Evolutionary conservation across 2,329 filamentous ascomycete genomes (phyloP), one percentile per base, ranked within the genome.

Genomic region (Colletotrichum melonis): DNA sequence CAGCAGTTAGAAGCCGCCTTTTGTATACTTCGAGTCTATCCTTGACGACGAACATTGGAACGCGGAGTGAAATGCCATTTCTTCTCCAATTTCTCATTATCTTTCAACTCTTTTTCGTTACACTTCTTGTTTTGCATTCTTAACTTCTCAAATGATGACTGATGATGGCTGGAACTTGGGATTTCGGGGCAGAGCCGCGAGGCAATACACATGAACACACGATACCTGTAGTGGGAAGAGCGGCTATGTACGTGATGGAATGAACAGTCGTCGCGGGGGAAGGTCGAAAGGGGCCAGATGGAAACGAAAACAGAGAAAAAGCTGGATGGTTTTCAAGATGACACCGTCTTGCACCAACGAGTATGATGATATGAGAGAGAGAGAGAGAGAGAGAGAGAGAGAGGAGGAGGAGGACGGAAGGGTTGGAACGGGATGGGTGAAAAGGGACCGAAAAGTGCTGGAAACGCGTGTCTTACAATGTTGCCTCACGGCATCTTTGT

Each of bases 401-500:
- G 3, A 42, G 38, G 38, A 42, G 38, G 16, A 42, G 38, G 38
- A 16, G 38, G 38, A 35, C 32, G 42, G 19, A 26, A 11, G 12
- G 30, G 12, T 16, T 11, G 6, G 42, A 26, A 42, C 38, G 16
- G 19, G 42, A 9, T 49, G n/a, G 24, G 46, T 24, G 38, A 46
- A 62, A 49, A 58, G 62, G 52, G 69, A 65, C 52, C 35, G 57
- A 69, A 67, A 70, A 69, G 66, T 65, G 73, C 66, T 67, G 64
- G 68, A 70, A 73, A 72, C 59, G 59, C 58, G 73, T 55, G 63
- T 67, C 66, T 72, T 75, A 75, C 74, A 75, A 74, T 72, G 74
- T 74, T 81, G 80, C 80, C 80, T 78, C 80, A 76, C 80, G 80
- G 80, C 80, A 81, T 78, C 77, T 76, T 77, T 80, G 75, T 77